Base-by-base conservation (phyloP, 768 basidiomycete genomes). In the Leucocoprinus sp. region DNA sequence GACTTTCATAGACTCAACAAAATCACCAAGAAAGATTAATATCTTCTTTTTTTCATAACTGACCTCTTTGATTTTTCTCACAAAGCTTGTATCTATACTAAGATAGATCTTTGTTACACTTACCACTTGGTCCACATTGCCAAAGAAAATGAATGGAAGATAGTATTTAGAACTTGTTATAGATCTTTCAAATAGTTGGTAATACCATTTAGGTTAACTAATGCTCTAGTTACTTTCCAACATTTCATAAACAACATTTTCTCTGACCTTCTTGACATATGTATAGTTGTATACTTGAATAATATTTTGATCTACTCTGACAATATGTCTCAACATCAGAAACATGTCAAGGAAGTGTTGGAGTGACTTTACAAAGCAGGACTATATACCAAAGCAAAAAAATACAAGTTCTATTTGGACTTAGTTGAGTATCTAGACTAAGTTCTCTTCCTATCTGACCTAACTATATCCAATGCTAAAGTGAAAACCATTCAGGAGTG, bases 101-200 rank as follows among this genome's bases (percentile, higher is more conserved):
- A 55, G 8, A 56, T 71, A 38, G 62, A 71, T 44, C 60, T 71
- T 9, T 52, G 56, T n/a, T 42, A 54, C 21, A 61, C 62, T 1
- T 72, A 63, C 45, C 57, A 64, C 43, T 58, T 60, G 2, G 47
- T 72, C n/a, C 52, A 60, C 0, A 62, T 73, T 29, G 52, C 54
- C 3, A 54, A 60, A n/a, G 66, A 65, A 0, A 55, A 70, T 35
- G 57, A 70, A 54, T 64, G 61, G 62, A 72, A 71, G 48, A 70
- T 68, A 1, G 17, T 38, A 2, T 48, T 48, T 29, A 5, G 53
- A 5, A 67, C 66, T 9, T 52, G 52, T n/a, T 61, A 61, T n/a
- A n/a, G n/a, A n/a, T n/a, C n/a, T n/a, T n/a, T n/a, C n/a, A n/a
- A n/a, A n/a, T n/a, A n/a, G n/a, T n/a, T n/a, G n/a, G n/a, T n/a